Evolutionary conservation across 768 basidiomycete genomes (phyloP).

Genomic region (Lenzites betulinus): DNA sequence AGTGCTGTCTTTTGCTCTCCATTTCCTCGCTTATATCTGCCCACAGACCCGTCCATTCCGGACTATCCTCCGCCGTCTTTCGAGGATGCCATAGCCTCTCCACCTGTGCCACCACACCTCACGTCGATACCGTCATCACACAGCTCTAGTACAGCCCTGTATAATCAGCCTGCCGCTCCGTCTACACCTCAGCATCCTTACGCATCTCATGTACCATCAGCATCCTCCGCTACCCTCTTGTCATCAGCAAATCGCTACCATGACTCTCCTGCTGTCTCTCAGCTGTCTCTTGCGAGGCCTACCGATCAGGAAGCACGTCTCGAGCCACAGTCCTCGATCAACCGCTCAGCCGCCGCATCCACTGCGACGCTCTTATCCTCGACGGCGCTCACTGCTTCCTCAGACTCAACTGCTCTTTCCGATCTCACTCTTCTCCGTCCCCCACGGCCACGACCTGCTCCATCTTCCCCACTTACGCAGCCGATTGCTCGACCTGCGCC

Average conservation of each 20-base stretch:
- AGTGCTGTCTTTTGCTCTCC: background rate
- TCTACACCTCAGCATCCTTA: background rate
- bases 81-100: conserved; percentile 55
- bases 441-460: conserved; percentile 2
- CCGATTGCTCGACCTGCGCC: background rate
- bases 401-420: conserved; percentile 7
- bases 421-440: conserved; percentile 16
- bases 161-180: background rate
- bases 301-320: background rate
- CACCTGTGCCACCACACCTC: conserved; percentile 22
- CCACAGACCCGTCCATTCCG: conserved; percentile 37
- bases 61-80: conserved; percentile 79
- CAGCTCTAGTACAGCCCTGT: background rate
- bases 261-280: conserved; percentile 7
- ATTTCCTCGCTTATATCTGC: background rate
- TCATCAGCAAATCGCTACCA: conserved; percentile 4
- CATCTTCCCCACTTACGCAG: background rate
- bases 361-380: conserved; percentile 11
- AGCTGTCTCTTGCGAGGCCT: background rate
- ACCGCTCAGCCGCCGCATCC: background rate
- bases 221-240: conserved; percentile 12
- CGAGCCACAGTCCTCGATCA: background rate
- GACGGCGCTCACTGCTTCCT: background rate
- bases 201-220: conserved; percentile 9
- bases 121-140: conserved; percentile 7